These are phyloP conservation scores for Castanea crenata DNA, from an alignment of 306 rosid species.

Conservation along the genomic window DNA sequence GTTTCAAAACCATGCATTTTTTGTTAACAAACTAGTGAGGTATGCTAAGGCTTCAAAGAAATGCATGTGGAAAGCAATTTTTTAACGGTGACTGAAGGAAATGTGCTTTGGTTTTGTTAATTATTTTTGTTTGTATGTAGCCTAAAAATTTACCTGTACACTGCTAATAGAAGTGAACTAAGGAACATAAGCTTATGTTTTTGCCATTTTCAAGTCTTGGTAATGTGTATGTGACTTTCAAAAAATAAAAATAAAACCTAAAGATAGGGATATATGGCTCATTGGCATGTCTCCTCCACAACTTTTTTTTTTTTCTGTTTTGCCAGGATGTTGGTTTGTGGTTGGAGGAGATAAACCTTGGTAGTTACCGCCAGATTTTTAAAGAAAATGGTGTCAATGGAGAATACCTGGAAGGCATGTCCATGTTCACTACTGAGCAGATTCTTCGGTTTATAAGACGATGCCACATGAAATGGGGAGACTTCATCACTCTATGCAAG, in stretches of 20 bases:
- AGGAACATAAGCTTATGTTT: not conserved
- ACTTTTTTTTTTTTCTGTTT: conserved; percentile 17
- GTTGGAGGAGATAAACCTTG: conserved; percentile 95
- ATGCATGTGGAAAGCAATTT: too few relatives aligned
- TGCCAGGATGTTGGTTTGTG: conserved; percentile 96
- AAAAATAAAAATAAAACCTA: not conserved
- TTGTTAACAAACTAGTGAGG: too few relatives aligned
- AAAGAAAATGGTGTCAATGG: conserved; percentile 97
- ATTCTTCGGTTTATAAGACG: conserved; percentile 98
- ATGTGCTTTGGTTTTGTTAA: too few relatives aligned
- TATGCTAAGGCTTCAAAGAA: too few relatives aligned
- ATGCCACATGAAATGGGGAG: conserved; percentile 99
- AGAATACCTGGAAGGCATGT: conserved; percentile 98
- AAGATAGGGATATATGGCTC: conserved; percentile 4
- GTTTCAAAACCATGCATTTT: too few relatives aligned
- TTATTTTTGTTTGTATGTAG: not conserved
- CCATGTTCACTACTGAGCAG: conserved; percentile 98
- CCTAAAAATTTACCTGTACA: not conserved
- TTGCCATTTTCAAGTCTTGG: not conserved
- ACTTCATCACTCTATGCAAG: conserved; percentile 93
- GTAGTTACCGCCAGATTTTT: conserved; percentile 83
- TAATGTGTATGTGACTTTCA: conserved; percentile 5
- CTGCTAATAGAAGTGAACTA: not conserved
- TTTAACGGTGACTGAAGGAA: too few relatives aligned
- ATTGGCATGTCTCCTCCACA: not conserved